A percentile compares a stretch with the other conserved stretches of the same genome.
phyloP scores from a whole-genome alignment of 2,329 filamentous ascomycete species.

The Hypoxylon sp. region DNA sequence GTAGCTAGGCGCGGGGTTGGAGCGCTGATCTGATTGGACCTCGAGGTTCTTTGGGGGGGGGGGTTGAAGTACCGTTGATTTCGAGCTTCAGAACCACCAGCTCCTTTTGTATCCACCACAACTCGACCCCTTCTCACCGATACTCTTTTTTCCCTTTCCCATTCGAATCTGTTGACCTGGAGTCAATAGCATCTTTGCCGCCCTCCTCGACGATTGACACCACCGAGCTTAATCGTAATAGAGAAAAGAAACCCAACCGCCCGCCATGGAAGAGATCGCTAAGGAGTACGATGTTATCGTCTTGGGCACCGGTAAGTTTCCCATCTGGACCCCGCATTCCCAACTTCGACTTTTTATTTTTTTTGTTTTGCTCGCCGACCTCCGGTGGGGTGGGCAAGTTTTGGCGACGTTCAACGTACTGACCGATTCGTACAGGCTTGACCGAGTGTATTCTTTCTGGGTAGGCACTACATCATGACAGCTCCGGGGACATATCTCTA shows the following conservation, averaged over 20 bases:
- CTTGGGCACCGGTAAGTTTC: conserved; percentile 85
- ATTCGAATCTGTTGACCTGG: conserved; percentile 39
- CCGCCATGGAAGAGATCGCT: conserved; percentile 94
- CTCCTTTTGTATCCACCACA: conserved; percentile 38
- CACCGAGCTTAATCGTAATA: conserved; percentile 36
- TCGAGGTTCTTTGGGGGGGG: conserved; percentile 34
- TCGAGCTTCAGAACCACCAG: conserved; percentile 41
- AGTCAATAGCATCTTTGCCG: conserved; percentile 31
- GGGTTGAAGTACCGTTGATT: conserved; percentile 33
- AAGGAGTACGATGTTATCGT: conserved; percentile 99
- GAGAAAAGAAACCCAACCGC: conserved; percentile 29
- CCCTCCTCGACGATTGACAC: background rate
- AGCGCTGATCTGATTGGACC: conserved; percentile 30
- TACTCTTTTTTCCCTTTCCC: conserved; percentile 36
- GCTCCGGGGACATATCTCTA: conserved; percentile 1
- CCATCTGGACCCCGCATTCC: conserved; percentile 41
- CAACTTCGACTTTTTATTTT: conserved; percentile 34
- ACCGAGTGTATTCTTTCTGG: conserved; percentile 99
- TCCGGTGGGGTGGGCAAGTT: conserved; percentile 22
- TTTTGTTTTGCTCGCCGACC: conserved; percentile 1
- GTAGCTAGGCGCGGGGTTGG: conserved; percentile 31
- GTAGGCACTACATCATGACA: conserved; percentile 59
- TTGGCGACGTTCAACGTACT: conserved; percentile 41
- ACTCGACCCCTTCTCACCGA: conserved; percentile 44
- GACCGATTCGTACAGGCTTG: conserved; percentile 70